Evolutionary conservation across 352 stramenopile species (phyloP).

Genomic region (Globisporangium takayamanum): DNA sequence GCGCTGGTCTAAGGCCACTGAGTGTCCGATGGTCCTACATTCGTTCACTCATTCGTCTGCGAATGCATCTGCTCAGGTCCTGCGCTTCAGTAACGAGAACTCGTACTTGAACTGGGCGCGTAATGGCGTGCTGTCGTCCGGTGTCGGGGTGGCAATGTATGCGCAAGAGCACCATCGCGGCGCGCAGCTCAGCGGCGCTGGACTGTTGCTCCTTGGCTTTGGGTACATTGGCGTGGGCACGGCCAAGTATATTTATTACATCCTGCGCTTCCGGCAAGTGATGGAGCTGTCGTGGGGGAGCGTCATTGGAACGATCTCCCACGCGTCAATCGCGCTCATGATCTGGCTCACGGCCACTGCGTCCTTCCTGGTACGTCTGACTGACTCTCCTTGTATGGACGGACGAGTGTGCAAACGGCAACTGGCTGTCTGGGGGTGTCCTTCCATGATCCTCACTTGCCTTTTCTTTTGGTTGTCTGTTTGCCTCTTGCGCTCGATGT

Average conservation of each 20-base stretch:
- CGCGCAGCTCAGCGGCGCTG: conserved; percentile 73
- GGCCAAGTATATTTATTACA: conserved; percentile 89
- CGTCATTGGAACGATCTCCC: conserved; percentile 77
- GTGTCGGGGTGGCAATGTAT: conserved; percentile 83
- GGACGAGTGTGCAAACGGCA: neutral
- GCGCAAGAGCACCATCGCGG: conserved; percentile 83
- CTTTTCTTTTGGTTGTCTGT: neutral
- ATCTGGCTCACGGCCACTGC: conserved; percentile 83
- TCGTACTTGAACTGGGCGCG: conserved; percentile 86
- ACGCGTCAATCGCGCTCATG: conserved; percentile 72
- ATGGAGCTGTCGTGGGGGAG: conserved; percentile 85
- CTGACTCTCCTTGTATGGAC: no score
- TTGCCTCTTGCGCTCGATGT: neutral
- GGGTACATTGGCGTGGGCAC: conserved; percentile 85
- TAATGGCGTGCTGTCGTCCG: conserved; percentile 79
- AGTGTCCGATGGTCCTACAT: neutral
- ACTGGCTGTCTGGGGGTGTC: neutral
- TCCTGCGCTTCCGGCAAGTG: conserved; percentile 79
- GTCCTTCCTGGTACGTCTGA: conserved; percentile 66
- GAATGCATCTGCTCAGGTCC: conserved; percentile 24
- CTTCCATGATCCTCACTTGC: no score
- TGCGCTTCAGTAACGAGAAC: conserved; percentile 86
- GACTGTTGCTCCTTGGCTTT: conserved; percentile 75
- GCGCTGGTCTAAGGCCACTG: neutral
- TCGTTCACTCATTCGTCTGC: neutral